Evolutionary conservation across 441 rosid genomes (phyloP), one percentile per base, ranked within the genome.

Genomic region (Erodium texanum): DNA sequence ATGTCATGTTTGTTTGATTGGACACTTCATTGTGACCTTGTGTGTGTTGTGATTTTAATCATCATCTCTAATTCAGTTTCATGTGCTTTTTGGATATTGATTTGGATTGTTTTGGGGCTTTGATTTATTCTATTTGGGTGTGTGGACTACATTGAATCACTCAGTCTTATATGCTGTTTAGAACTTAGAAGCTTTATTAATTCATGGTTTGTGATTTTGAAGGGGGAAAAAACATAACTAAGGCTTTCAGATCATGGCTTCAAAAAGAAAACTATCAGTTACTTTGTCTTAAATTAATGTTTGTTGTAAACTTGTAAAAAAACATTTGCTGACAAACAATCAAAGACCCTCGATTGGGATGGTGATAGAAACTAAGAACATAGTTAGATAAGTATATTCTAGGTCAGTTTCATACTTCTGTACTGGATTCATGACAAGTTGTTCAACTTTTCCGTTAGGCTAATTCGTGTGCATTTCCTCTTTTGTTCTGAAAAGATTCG

Each of bases 401-500:
- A 38, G 45, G 11, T 11, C 1, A 11, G 9, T 7, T 1, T 10
- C 45, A 38, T 38, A 0, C 11, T 38, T 38, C 11, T 38, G 45
- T 34, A 38, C 11, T 38, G 45, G 45, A 10, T 38, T 38, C 11
- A 38, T 38, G 9, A n/a, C 1, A 48, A 14, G 18, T 48, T 48
- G 15, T 48, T 48, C 16, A n/a, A 4, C 56, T 14, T 48, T 48
- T 2, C 1, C 18, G 19, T 48, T 48, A 48, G 4, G 54, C 11
- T 48, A 48, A 48, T 48, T 15, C 3, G 19, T 38, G 3, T 48
- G 15, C 29, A 24, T n/a, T 16, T 6, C 6, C 43, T 36, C 10
- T 8, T 36, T 36, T 62, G 24, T 59, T 66, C 36, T 27, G 36
- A 64, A 65, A 76, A 45, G 59, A 62, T 58, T 54, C 43, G 45